These are phyloP conservation scores for Penicillium expansum DNA, from an alignment of 2,329 filamentous ascomycete genomes.

Conservation along the genomic window DNA sequence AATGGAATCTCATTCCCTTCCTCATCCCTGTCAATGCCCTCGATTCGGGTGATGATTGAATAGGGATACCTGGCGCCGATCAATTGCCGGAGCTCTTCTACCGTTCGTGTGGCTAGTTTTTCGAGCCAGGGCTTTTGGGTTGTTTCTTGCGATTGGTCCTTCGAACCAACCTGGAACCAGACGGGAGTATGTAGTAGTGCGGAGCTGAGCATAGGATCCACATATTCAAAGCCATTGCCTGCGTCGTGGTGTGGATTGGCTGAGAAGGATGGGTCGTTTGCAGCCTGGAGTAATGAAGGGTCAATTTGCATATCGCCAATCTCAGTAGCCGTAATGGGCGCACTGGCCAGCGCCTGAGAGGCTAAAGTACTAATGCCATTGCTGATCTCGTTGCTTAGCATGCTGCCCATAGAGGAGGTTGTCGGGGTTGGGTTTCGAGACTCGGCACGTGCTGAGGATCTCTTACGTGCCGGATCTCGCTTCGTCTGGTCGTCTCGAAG, in stretches of 20 bases:
- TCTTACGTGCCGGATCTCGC: constrained; percentile 50
- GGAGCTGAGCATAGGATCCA: constrained; percentile 37
- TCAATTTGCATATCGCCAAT: constrained; percentile 61
- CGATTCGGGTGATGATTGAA: constrained; percentile 58
- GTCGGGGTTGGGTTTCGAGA: constrained; percentile 22
- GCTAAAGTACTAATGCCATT: constrained; percentile 46
- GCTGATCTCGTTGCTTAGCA: constrained; percentile 29
- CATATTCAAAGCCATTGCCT: constrained; percentile 34
- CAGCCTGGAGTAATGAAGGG: constrained; percentile 59
- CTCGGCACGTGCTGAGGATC: constrained; percentile 26
- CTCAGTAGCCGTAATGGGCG: constrained; percentile 39
- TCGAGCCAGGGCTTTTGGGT: constrained; percentile 60
- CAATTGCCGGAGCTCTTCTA: constrained; percentile 62
- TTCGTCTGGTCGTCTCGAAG: constrained; percentile 65
- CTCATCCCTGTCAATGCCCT: constrained; percentile 63
- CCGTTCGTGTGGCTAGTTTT: constrained; percentile 56
- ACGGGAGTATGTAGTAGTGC: constrained; percentile 52
- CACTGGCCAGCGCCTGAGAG: constrained; percentile 44
- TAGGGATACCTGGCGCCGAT: constrained; percentile 62
- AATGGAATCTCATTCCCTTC: constrained; percentile 62
- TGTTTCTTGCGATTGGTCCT: constrained; percentile 53
- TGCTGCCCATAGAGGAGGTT: constrained; percentile 23
- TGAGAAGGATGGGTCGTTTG: constrained; percentile 47
- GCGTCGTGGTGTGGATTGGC: constrained; percentile 35
- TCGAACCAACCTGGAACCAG: constrained; percentile 67